Evolutionary conservation across 805 yeast species (phyloP), one percentile per base, ranked within the genome.

Genomic region (Metschnikowia peoriensis): DNA sequence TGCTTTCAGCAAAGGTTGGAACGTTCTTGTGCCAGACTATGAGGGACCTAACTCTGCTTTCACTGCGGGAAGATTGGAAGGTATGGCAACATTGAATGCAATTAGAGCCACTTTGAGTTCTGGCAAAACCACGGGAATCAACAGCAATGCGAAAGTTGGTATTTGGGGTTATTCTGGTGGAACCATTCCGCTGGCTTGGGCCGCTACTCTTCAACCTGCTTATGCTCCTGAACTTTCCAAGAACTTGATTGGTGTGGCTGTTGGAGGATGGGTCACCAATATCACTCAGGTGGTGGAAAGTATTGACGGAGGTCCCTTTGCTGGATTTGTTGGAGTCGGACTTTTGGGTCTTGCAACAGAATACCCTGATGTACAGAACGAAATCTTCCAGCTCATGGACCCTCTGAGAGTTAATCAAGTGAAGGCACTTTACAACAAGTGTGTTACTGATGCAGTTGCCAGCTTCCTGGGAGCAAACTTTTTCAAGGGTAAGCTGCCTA

Each of bases 101-200:
- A 22, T 22, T 2, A 22, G 4, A 22, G 22, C 22, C 4, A 55
- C 4, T 3, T 4, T 22, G 2, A 22, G 4, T 4, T 22, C 22
- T 22, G 4, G 22, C 22, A 22, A 22, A 22, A 22, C 2, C 4
- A 22, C 22, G 3, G 35, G 6, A 3, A 32, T 32, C 14, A 32
- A 6, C 6, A 3, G 6, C 3, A 12, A 32, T 32, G 6, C 35
- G 6, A 3, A 32, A 32, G 6, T 58, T 27, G 61, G 46, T 7
- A 37, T 72, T 44, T 70, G 70, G 70, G 77, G 77, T 0, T 72
- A 67, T 48, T 68, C 73, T 5, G 77, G 77, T 11, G 77, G 76
- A 7, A 61, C 73, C 1, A 52, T 71, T 32, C 73, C 77, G 12
- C 48, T 70, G 15, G 66, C 70, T 7, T 73, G 77, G 77, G 75